These are phyloP conservation scores for Trichoderma pleuroti DNA, from an alignment of 2,329 filamentous ascomycete species.

Conservation along the genomic window DNA sequence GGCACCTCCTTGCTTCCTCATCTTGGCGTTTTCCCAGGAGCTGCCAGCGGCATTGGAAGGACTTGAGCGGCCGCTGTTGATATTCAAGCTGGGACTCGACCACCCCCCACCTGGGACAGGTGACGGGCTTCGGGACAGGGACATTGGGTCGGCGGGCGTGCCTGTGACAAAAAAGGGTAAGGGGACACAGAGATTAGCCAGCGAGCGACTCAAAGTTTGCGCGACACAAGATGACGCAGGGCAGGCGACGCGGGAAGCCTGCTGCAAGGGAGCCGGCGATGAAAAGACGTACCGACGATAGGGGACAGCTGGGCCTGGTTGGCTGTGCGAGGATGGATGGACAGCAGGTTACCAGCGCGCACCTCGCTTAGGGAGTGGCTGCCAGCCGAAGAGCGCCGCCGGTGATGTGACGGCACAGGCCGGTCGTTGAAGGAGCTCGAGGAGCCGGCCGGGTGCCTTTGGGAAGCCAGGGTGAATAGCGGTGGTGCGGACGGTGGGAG, in stretches of 20 bases:
- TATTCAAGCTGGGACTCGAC: constrained; percentile 76
- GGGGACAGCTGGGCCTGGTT: constrained; percentile 44
- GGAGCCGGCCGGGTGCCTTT: constrained; percentile 48
- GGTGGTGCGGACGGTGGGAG: constrained; percentile 21
- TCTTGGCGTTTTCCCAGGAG: constrained; percentile 76
- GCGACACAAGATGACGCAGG: constrained; percentile 20
- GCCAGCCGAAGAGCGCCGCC: constrained; percentile 47
- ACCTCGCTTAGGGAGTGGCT: constrained; percentile 31
- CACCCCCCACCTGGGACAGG: constrained; percentile 82
- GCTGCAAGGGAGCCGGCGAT: constrained; percentile 1
- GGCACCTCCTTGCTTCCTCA: constrained; percentile 68
- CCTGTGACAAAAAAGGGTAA: constrained; percentile 37
- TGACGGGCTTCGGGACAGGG: constrained; percentile 81
- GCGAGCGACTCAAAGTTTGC: constrained; percentile 17
- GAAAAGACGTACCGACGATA: constrained; percentile 50
- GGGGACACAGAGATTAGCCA: constrained; percentile 29
- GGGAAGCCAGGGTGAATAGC: constrained; percentile 48
- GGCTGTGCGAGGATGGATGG: constrained; percentile 31
- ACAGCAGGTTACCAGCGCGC: constrained; percentile 31
- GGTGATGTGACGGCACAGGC: constrained; percentile 46
- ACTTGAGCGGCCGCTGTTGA: constrained; percentile 67
- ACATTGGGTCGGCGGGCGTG: constrained; percentile 64
- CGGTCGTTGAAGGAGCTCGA: constrained; percentile 53
- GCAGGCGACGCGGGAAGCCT: constrained; percentile 14
- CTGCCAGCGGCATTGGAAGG: constrained; percentile 57